Conservation (phyloP, 768 basidiomycete genomes). For the Porpolomopsis calyptriformis region DNA sequence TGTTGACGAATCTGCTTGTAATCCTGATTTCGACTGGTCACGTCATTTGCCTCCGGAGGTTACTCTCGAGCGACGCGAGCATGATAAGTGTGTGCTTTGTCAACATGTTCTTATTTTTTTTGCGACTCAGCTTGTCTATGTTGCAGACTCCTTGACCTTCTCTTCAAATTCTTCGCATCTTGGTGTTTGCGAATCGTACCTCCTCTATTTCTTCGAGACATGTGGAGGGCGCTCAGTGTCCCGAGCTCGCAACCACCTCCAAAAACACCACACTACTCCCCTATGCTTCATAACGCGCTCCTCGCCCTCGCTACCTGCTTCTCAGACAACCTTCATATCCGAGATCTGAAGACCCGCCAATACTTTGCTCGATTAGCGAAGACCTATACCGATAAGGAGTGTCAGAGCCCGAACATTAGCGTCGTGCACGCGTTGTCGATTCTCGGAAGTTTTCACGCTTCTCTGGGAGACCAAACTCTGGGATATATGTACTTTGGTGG, state of each 20-base stretch:
- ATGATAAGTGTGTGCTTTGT: slow-evolving; percentile 29
- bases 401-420: slow-evolving; percentile 34
- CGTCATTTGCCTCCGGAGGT: slow-evolving; percentile 34
- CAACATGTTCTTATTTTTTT: neutral
- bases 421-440: slow-evolving; percentile 34
- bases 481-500: slow-evolving; percentile 39
- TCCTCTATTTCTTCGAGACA: slow-evolving; percentile 40
- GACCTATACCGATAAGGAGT: slow-evolving; percentile 35
- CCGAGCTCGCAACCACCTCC: slow-evolving; percentile 29
- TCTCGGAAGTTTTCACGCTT: slow-evolving; percentile 36
- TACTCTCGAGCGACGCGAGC: slow-evolving; percentile 32
- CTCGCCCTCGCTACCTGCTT: slow-evolving; percentile 36
- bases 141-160: slow-evolving; percentile 35
- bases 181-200: slow-evolving; percentile 43
- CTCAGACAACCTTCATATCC: slow-evolving; percentile 33
- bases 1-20: slow-evolving; percentile 25
- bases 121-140: neutral
- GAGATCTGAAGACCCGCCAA: slow-evolving; percentile 32
- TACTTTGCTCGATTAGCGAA: slow-evolving; percentile 35
- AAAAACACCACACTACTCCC: slow-evolving; percentile 52
- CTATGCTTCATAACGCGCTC: slow-evolving; percentile 62
- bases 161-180: slow-evolving; percentile 39
- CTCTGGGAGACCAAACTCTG: slow-evolving; percentile 36
- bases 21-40: slow-evolving; percentile 41
- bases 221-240: slow-evolving; percentile 30